These are phyloP conservation scores for Ascosphaera apis DNA, from an alignment of 2,329 filamentous ascomycete species.

Conservation along the genomic window DNA sequence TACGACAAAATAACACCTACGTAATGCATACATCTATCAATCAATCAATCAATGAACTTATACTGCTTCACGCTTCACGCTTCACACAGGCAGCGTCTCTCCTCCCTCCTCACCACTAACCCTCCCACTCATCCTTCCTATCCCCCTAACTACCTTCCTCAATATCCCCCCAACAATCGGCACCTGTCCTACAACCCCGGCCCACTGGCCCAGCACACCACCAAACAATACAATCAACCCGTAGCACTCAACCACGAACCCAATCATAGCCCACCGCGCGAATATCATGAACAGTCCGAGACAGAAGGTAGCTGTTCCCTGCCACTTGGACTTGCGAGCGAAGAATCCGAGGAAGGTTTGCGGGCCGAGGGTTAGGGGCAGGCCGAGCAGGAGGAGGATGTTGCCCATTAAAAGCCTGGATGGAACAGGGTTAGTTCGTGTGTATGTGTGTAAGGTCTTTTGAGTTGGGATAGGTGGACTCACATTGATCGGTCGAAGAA, in stretches of 20 bases:
- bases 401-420: constrained; percentile 90
- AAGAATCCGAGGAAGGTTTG: constrained; percentile 89
- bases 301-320: constrained; percentile 75
- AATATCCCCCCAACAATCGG: constrained; percentile 77
- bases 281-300: constrained; percentile 66
- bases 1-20: no score
- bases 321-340: constrained; percentile 74
- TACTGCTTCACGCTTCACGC: no score
- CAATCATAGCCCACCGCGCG: constrained; percentile 71
- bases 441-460: constrained; percentile 2
- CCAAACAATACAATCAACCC: constrained; percentile 86
- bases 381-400: constrained; percentile 90
- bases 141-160: constrained; percentile 45
- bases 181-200: constrained; percentile 61
- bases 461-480: constrained; percentile 13
- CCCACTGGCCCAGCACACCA: constrained; percentile 85
- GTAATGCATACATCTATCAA: no score
- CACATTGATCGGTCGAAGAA: constrained; percentile 97
- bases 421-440: constrained; percentile 1
- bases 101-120: constrained; percentile 10
- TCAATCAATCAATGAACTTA: no score
- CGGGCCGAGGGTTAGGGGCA: constrained; percentile 85
- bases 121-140: constrained; percentile 49
- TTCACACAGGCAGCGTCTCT: no score
- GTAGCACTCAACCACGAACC: constrained; percentile 78